Base-by-base conservation (phyloP, 2,329 filamentous ascomycete genomes). In the Xylariales sp. region DNA sequence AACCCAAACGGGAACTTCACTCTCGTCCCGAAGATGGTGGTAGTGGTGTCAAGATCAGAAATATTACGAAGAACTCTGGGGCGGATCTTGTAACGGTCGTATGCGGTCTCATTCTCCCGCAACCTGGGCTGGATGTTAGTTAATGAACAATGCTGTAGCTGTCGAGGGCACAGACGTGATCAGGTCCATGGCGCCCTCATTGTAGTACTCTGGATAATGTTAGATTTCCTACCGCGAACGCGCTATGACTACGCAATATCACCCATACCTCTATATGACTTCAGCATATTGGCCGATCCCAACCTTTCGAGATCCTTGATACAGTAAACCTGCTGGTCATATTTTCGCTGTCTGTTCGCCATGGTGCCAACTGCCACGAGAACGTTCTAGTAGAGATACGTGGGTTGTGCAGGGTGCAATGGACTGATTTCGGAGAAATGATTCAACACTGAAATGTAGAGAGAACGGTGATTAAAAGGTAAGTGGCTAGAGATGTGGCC, bases 1-100 rank as follows among this genome's bases (percentile, higher is more conserved):
- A 89, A 83, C 8, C 84, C 85, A 2, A 89, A 77, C 0, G 87
- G 86, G 2, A 88, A 79, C 1, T 80, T 74, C 56, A 84, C 80
- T 72, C 79, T 80, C 1, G 70, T 76, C 1, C 82, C 83, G 9
- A 86, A 81, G 5, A 87, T 79, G 0, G 78, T 79, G 0, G 82
- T 83, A 0, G 78, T 79, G 0, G 81, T 80, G 55, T 80, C 78
- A 7, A 82, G 65, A 5, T 76, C 72, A 34, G 73, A 71, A n/a
- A 82, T 82, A 61, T 85, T 78, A 30, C 76, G 71, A 1, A 85
- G 75, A 18, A 85, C 77, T 0, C 83, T 78, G 0, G 84, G 84
- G 1, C 81, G 78, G 52, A 86, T 82, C 3, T 55, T 55, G 36
- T 55, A 55, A 6, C 34, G 52, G 52, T 55, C 36, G 49, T 52